A percentile compares a stretch with the other conserved stretches of the same genome.
These are phyloP conservation scores for Phragmites australis DNA, from an alignment of 176 grass and related monocot species.

Conservation along the genomic window DNA sequence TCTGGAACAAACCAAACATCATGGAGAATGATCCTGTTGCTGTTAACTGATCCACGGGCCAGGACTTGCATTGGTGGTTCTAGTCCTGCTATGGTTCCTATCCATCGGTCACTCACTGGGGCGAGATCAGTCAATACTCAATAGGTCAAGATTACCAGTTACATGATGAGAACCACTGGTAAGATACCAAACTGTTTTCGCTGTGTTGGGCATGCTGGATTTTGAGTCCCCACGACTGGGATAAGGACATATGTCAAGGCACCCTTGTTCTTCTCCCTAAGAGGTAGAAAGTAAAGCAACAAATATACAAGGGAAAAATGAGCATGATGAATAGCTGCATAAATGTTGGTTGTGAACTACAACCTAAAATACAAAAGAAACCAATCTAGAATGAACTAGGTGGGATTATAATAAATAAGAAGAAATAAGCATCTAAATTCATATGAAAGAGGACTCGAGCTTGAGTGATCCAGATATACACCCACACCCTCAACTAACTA, in stretches of 20 bases:
- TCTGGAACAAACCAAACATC: slow-evolving; percentile 5
- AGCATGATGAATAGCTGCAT: no score
- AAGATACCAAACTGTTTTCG: background rate
- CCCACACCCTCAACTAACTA: no score
- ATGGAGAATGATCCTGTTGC: background rate
- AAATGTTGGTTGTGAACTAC: no score
- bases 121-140: background rate
- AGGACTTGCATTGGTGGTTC: background rate
- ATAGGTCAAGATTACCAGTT: background rate
- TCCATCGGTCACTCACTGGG: background rate
- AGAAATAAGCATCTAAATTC: no score
- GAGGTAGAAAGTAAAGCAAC: background rate
- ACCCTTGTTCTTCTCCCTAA: slow-evolving; percentile 3
- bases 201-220: background rate
- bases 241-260: background rate
- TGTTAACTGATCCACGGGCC: background rate
- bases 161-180: background rate
- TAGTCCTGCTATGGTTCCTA: background rate
- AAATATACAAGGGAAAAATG: no score
- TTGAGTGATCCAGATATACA: no score
- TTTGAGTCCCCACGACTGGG: background rate
- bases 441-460: no score
- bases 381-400: no score
- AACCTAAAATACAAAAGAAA: no score
- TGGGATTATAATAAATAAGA: no score